Conservation (phyloP, 768 basidiomycete genomes). For the Amanita fuliginea region DNA sequence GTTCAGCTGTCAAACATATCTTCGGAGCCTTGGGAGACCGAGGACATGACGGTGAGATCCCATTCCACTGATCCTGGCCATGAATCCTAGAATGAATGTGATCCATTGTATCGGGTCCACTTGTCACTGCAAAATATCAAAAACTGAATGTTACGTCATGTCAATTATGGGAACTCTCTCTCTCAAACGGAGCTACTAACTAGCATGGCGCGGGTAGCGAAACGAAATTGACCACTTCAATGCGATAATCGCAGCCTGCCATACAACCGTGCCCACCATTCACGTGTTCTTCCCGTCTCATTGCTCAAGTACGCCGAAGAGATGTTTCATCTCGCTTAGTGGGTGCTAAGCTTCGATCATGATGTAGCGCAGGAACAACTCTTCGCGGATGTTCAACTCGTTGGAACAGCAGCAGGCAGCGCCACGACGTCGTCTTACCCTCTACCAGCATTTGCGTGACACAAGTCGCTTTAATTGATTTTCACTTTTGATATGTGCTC, state of each 20-base stretch:
- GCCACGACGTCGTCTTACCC: too few species aligned
- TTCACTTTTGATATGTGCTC: background rate
- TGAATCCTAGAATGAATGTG: background rate
- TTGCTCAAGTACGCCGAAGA: background rate
- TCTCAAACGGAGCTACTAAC: background rate
- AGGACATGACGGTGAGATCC: slow-evolving; percentile 3
- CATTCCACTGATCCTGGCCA: background rate
- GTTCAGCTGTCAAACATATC: slow-evolving; percentile 4
- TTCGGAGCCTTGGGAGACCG: slow-evolving; percentile 5
- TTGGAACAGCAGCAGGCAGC: background rate
- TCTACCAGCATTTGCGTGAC: too few species aligned
- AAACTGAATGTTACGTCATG: background rate
- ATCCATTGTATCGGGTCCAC: background rate
- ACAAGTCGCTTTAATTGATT: background rate
- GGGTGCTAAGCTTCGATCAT: background rate
- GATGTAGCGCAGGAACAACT: background rate
- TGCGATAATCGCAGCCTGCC: background rate
- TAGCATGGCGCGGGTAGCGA: background rate
- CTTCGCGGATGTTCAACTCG: slow-evolving; percentile 1
- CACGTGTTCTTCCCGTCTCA: background rate
- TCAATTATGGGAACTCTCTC: background rate
- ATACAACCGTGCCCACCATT: background rate
- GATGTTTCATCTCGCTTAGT: slow-evolving; percentile 5
- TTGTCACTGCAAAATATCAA: background rate
- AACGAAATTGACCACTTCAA: background rate